Conservation (phyloP, 306 rosid species). For the Pachyrhizus erosus region DNA sequence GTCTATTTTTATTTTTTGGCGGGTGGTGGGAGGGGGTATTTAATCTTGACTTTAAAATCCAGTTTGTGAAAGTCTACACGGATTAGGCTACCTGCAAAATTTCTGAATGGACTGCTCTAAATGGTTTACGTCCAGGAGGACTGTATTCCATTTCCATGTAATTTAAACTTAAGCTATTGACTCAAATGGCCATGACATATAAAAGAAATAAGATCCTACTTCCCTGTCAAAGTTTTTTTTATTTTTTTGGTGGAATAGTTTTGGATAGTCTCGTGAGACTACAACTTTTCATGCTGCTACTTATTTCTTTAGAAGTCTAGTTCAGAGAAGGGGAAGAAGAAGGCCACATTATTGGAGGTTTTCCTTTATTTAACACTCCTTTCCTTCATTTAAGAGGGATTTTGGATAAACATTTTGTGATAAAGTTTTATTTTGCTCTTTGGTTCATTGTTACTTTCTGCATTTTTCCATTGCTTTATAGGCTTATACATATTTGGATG, state of each 20-base stretch:
- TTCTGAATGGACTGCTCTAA: not conserved
- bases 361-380: not conserved
- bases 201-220: conserved; percentile 20
- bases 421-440: not conserved
- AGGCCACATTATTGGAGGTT: not conserved
- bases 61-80: not conserved
- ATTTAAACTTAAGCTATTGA: conserved; percentile 1
- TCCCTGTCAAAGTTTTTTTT: not conserved
- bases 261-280: conserved; percentile 6
- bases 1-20: not conserved
- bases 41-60: not conserved
- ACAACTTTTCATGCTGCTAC: conserved; percentile 12
- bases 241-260: not conserved
- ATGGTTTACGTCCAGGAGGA: conserved; percentile 14
- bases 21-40: not conserved
- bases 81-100: conserved; percentile 2
- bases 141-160: not conserved
- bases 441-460: conserved; percentile 40
- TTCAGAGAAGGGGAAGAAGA: conserved; percentile 5
- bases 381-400: conserved; percentile 7
- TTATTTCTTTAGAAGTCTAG: not conserved
- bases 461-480: conserved; percentile 35
- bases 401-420: not conserved
- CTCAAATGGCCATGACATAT: not conserved
- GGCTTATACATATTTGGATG: conserved; percentile 88